Percentiles rank a stretch among this genome's conserved stretches.
Conservation (phyloP, 202 grass and related monocot species). For the Schoenoplectus tabernaemontani region DNA sequence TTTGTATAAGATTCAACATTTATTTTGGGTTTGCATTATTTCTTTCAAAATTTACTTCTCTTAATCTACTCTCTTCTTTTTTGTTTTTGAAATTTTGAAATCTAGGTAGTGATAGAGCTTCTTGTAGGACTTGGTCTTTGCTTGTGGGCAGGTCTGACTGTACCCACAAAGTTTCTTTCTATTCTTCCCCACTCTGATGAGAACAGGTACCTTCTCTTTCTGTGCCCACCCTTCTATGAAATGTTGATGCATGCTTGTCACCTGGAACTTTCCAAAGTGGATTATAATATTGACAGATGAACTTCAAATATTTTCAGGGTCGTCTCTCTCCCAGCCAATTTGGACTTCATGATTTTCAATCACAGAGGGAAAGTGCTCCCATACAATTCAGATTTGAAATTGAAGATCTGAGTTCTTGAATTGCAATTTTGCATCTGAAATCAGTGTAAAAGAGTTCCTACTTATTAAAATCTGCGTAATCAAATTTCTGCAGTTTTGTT, state of each 20-base stretch:
- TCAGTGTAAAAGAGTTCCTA: no score
- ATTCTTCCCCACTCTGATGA: constrained; percentile 84
- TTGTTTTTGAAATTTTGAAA: constrained; percentile 17
- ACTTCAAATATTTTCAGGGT: constrained; percentile 50
- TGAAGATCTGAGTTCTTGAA: constrained; percentile 74
- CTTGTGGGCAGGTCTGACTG: constrained; percentile 66
- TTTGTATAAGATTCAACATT: background rate
- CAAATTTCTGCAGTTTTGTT: background rate
- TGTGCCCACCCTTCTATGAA: no score
- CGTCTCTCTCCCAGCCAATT: constrained; percentile 56
- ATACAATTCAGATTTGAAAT: constrained; percentile 48
- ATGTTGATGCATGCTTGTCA: background rate
- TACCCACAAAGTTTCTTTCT: constrained; percentile 60
- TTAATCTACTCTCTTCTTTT: background rate
- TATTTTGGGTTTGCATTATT: background rate
- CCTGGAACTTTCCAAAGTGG: background rate
- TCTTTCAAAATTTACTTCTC: constrained; percentile 12
- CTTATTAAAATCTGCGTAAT: no score
- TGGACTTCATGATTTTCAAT: constrained; percentile 99
- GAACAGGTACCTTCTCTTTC: constrained; percentile 5
- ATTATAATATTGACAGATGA: background rate
- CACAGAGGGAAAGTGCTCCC: constrained; percentile 62
- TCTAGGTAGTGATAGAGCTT: constrained; percentile 72
- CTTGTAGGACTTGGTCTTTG: constrained; percentile 68
- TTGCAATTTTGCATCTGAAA: background rate